These are phyloP conservation scores for Gelatoporia subvermispora DNA, from an alignment of 768 basidiomycete genomes.

Conservation along the genomic window DNA sequence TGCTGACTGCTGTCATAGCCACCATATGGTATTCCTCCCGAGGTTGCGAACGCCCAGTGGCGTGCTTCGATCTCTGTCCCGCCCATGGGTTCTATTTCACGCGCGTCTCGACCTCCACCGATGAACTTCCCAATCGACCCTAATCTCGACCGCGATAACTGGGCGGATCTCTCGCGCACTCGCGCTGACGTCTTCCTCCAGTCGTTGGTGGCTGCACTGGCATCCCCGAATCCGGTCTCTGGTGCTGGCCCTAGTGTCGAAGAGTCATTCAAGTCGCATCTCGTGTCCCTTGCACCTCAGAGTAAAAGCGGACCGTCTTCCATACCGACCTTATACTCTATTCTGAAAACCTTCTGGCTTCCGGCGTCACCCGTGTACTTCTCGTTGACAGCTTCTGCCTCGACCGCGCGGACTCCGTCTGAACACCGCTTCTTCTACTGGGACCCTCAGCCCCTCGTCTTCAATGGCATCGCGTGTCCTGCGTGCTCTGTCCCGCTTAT, in stretches of 20 bases:
- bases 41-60: constrained; percentile 11
- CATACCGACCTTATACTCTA: constrained; percentile 69
- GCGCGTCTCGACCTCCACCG: neutral
- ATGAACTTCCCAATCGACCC: constrained; percentile 41
- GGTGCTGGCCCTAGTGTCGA: constrained; percentile 60
- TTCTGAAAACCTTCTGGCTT: constrained; percentile 81
- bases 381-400: constrained; percentile 67
- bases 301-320: constrained; percentile 40
- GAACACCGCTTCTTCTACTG: constrained; percentile 82
- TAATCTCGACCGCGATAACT: constrained; percentile 53
- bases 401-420: constrained; percentile 60
- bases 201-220: constrained; percentile 51
- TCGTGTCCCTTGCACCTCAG: constrained; percentile 55
- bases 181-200: constrained; percentile 56
- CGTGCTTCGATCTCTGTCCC: constrained; percentile 19
- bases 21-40: constrained; percentile 5
- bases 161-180: constrained; percentile 54
- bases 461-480: constrained; percentile 78
- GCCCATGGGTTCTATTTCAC: constrained; percentile 13
- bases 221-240: constrained; percentile 60
- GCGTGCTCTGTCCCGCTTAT: constrained; percentile 52
- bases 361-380: constrained; percentile 77
- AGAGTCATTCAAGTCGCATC: constrained; percentile 75
- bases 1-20: neutral
- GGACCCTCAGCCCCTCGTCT: constrained; percentile 79